Evolutionary conservation across 2,329 filamentous ascomycete species (phyloP).

Genomic region (Fusarium austroafricanum): DNA sequence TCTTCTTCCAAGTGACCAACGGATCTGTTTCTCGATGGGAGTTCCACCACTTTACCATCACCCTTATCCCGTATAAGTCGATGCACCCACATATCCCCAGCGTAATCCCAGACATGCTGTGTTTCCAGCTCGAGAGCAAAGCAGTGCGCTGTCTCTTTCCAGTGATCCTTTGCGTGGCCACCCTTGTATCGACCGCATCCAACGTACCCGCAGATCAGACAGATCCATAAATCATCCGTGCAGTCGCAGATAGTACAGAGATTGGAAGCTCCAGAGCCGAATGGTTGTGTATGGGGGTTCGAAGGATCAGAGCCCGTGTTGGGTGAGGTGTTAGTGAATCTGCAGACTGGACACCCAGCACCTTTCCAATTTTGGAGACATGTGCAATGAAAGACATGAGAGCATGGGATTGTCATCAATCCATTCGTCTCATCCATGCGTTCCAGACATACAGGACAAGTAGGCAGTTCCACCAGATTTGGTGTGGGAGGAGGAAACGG

Average conservation of each 20-base stretch:
- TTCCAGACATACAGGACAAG: slow-evolving; percentile 95
- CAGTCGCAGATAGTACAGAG: slow-evolving; percentile 86
- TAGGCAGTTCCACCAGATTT: slow-evolving; percentile 89
- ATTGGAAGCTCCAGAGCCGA: slow-evolving; percentile 71
- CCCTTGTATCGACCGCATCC: slow-evolving; percentile 95
- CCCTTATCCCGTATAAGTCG: slow-evolving; percentile 93
- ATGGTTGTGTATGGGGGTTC: slow-evolving; percentile 65
- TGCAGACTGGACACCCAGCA: slow-evolving; percentile 91
- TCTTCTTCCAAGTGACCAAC: slow-evolving; percentile 58
- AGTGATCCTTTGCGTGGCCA: slow-evolving; percentile 93
- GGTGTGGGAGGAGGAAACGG: slow-evolving; percentile 78
- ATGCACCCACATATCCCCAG: slow-evolving; percentile 94
- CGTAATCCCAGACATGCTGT: slow-evolving; percentile 98
- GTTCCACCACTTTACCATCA: slow-evolving; percentile 90
- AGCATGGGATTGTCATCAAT: slow-evolving; percentile 93
- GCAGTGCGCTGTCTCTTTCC: slow-evolving; percentile 87
- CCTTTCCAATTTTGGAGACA: slow-evolving; percentile 98
- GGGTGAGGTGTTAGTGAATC: slow-evolving; percentile 75
- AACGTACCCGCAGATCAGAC: slow-evolving; percentile 90
- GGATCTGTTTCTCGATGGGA: slow-evolving; percentile 69
- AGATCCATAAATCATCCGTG: slow-evolving; percentile 90
- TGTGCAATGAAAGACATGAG: slow-evolving; percentile 97
- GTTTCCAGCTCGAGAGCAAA: slow-evolving; percentile 94
- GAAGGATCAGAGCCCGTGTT: slow-evolving; percentile 55
- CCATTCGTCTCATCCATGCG: slow-evolving; percentile 98